Conservation (phyloP, 306 rosid species). For the Mucuna pruriens region DNA sequence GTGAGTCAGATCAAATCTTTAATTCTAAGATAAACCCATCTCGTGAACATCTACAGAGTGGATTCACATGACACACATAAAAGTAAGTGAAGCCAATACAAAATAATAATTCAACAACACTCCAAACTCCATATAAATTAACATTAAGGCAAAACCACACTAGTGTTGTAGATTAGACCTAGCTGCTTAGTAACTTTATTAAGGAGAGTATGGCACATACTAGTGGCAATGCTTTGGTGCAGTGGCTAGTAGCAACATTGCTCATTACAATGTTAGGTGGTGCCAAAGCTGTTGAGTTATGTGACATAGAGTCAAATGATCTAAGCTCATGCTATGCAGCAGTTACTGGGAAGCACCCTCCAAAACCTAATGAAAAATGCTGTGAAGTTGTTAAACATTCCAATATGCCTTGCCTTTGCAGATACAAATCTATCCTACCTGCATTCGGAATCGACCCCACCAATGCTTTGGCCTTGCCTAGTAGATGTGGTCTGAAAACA, state of each 20-base stretch:
- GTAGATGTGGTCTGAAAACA: constrained; percentile 55
- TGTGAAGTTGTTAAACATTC: constrained; percentile 51
- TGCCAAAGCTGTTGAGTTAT: constrained; percentile 41
- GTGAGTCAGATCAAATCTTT: background rate
- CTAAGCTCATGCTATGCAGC: constrained; percentile 56
- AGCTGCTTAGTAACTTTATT: background rate
- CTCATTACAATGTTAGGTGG: constrained; percentile 44
- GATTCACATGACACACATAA: constrained; percentile 58
- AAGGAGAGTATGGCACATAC: constrained; percentile 43
- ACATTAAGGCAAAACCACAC: background rate
- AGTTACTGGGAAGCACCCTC: constrained; percentile 52
- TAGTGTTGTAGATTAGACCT: background rate
- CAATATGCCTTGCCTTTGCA: constrained; percentile 67
- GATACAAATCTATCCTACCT: constrained; percentile 55
- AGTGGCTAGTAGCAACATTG: constrained; percentile 41
- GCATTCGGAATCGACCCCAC: constrained; percentile 55
- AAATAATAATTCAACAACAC: constrained; percentile 11
- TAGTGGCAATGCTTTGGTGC: constrained; percentile 11
- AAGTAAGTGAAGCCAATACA: background rate
- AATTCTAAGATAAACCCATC: constrained; percentile 29
- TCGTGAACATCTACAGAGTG: constrained; percentile 46
- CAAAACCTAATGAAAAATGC: constrained; percentile 52
- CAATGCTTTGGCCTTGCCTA: constrained; percentile 67
- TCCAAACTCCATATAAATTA: constrained; percentile 41
- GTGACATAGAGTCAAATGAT: constrained; percentile 49